Base-by-base conservation (phyloP, 495 filamentous ascomycete genomes). In the Neurospora sp. region DNA sequence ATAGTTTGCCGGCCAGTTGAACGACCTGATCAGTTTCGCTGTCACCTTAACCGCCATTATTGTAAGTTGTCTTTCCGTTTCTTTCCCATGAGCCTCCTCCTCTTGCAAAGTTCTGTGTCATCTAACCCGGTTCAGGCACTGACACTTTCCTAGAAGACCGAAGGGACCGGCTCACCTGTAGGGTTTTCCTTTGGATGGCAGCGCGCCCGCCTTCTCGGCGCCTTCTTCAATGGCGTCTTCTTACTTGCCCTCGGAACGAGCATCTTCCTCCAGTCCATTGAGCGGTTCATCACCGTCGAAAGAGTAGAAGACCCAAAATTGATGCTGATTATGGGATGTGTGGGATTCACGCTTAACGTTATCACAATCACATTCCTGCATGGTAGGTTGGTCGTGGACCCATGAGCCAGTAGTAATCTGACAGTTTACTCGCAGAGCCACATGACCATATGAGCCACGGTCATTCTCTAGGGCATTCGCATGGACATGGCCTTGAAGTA, bases 171-270 rank as follows among this genome's bases (percentile, higher is more conserved):
- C 9, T 81, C 81, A 11, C 85, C 83, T 16, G 77, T 81, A 70
- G 80, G 80, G 48, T 77, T 84, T 35, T 83, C 82, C 1, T 82
- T 78, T 71, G 83, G 94, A 82, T 98, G 95, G 95, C 94, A 97
- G 86, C 91, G 95, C 38, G 94, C 95, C 5, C 91, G 94, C 79
- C 91, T 95, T 1, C 87, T 98, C 3, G 95, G 95, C 76, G 94
- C 95, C n/a, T 87, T 98, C 73, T 90, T 97, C 77, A 98, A 98
- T 77, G 95, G 95, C 39, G 92, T 96, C n/a, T 97, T 98, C 80
- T 87, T 98, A 71, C 88, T 98, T 70, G 94, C 94, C 0, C 85
- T 98, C 8, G 97, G 94, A 73, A 78, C 97, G 72, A 94, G 94
- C 71, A 97, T 98, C 77, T 93, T 97, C 79, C 83, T 98, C 46